These are phyloP conservation scores for Osmanthus fragrans DNA, from an alignment of 257 asterid genomes.

Conservation along the genomic window DNA sequence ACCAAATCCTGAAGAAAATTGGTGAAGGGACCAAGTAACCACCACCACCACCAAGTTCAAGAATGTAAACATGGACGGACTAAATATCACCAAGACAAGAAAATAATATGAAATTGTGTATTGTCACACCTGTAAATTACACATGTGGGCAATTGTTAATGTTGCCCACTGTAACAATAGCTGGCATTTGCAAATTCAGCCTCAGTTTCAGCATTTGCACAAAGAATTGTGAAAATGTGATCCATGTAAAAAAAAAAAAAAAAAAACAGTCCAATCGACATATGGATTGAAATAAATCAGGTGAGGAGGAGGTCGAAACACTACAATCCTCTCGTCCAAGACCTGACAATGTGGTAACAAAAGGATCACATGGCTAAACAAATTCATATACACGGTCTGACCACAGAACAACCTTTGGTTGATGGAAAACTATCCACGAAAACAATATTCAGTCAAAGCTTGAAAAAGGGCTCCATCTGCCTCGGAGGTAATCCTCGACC, in stretches of 20 bases:
- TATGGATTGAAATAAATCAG: constrained; percentile 21
- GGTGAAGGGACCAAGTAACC: constrained; percentile 23
- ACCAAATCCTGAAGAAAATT: not conserved
- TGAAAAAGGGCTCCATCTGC: constrained; percentile 79
- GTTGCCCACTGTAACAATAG: constrained; percentile 12
- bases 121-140: not conserved
- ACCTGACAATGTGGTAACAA: constrained; percentile 25
- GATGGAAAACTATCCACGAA: constrained; percentile 4
- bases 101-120: not conserved
- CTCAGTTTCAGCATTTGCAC: constrained; percentile 10
- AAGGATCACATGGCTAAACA: not conserved
- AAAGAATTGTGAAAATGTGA: not conserved
- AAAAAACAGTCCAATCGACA: constrained; percentile 17
- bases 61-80: not conserved
- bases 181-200: not conserved
- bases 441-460: constrained; percentile 51
- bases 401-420: constrained; percentile 16
- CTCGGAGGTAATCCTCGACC: constrained; percentile 77
- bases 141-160: not conserved
- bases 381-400: constrained; percentile 27
- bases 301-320: constrained; percentile 55
- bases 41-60: constrained; percentile 12
- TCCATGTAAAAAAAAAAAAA: not conserved
- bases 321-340: constrained; percentile 61
- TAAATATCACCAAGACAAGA: not conserved